Base-by-base conservation (phyloP, 2,329 filamentous ascomycete species). In the Eutypella sp. region DNA sequence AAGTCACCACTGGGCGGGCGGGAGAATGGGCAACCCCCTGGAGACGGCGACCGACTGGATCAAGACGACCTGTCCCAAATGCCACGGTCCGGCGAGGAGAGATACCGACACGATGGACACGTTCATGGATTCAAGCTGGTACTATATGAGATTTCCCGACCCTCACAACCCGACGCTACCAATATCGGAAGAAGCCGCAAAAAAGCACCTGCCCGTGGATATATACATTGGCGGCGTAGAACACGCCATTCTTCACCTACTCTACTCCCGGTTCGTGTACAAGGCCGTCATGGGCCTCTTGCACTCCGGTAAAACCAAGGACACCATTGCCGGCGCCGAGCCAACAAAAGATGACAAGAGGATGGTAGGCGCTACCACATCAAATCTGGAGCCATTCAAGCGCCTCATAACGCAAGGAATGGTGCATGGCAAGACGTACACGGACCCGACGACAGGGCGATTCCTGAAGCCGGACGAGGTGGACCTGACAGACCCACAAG, bases 81-180 rank as follows among this genome's bases (percentile, higher is more conserved):
- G 90, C 57, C 70, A 76, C 15, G 74, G 78, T 1, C 68, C 80
- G 20, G 90, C 88, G 6, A 85, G 82, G 61, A 79, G 90, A 52
- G 90, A 96, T 53, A 95, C 90, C 0, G 90, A 96, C 63, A 96
- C 90, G 3, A 95, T 96, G 90, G 90, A 96, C 64, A 96, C 90
- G 0, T 96, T 96, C 67, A 90, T 96, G 49, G 90, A 95, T 67
- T 95, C 89, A 2, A 95, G 89, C 44, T 96, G 90, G 90, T 96
- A 96, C 65, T 95, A 84, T 59, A 81, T 91, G 68, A 80, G 89
- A 11, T 95, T 89, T 57, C 67, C 84, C 23, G 88, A 95, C 57
- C 72, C 86, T 1, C 71, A 81, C 16, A 91, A 93, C 54, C 54
- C 71, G 13, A 59, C 75, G 2, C 63, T 70, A 13, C 82, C 81